A percentile compares a stretch with the other conserved stretches of the same genome.
Conservation (phyloP, 2,329 filamentous ascomycete species). For the Colletotrichum musae region DNA sequence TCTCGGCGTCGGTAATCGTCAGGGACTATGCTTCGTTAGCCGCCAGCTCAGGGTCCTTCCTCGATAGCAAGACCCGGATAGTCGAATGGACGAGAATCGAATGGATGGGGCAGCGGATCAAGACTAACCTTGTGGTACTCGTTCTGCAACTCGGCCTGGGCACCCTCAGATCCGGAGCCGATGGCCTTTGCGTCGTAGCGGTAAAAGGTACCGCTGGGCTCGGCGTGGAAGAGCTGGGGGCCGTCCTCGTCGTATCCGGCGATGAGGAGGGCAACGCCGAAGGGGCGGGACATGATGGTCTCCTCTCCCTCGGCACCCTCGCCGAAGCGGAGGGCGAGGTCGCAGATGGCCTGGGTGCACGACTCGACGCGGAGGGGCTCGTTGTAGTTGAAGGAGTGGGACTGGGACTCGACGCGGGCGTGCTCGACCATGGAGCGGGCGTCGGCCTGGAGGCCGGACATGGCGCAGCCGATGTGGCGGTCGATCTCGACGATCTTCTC, state of each 20-base stretch:
- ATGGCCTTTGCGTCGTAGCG: slow-evolving; percentile 99
- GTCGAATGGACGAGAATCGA: no score
- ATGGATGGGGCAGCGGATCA: background rate
- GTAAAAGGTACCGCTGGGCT: slow-evolving; percentile 98
- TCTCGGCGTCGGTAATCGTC: slow-evolving; percentile 93
- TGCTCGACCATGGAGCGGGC: slow-evolving; percentile 98
- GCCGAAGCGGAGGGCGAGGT: slow-evolving; percentile 94
- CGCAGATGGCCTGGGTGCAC: slow-evolving; percentile 98
- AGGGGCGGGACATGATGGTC: slow-evolving; percentile 98
- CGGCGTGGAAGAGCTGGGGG: slow-evolving; percentile 96
- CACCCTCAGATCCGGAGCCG: slow-evolving; percentile 95
- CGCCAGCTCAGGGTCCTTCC: background rate
- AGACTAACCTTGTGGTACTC: slow-evolving; percentile 89
- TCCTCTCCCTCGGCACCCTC: slow-evolving; percentile 98
- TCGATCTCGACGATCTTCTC: slow-evolving; percentile 99
- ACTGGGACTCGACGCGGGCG: slow-evolving; percentile 96
- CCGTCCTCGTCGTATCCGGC: slow-evolving; percentile 98
- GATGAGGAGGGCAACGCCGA: slow-evolving; percentile 96
- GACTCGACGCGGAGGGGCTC: slow-evolving; percentile 96
- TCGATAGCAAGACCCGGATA: background rate
- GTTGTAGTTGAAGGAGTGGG: slow-evolving; percentile 97
- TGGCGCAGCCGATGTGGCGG: slow-evolving; percentile 98
- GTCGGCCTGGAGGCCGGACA: slow-evolving; percentile 97
- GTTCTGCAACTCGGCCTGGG: slow-evolving; percentile 97
- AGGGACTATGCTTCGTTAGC: slow-evolving; percentile 72